Conservation (phyloP, 257 asterid genomes). For the Solanum infundibuliforme region DNA sequence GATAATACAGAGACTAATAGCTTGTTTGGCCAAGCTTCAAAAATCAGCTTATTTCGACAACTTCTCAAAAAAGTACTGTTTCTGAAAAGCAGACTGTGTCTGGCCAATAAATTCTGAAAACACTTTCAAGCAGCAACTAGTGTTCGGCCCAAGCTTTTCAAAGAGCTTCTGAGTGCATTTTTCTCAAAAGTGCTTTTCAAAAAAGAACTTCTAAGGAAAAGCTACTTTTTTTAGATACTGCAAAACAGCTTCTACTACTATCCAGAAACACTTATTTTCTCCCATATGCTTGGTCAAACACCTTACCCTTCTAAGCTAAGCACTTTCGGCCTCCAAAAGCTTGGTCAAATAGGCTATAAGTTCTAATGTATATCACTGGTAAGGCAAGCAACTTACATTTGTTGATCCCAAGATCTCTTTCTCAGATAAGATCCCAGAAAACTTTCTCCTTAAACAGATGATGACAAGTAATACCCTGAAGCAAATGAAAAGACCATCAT, state of each 20-base stretch:
- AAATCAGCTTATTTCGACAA: not conserved
- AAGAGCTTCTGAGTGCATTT: not conserved
- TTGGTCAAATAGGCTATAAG: not conserved
- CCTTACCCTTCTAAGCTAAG: not conserved
- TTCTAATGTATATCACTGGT: not conserved
- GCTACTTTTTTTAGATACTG: not conserved
- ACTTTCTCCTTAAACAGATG: slow-evolving; percentile 52
- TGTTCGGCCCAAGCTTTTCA: not conserved
- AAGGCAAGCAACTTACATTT: slow-evolving; percentile 42
- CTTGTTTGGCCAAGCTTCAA: not conserved
- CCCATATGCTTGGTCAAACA: not conserved
- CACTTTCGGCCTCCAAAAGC: not conserved
- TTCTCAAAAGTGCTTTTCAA: not conserved
- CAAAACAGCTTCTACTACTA: not conserved
- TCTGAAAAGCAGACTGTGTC: not conserved
- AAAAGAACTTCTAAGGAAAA: not conserved
- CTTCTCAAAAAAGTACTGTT: not conserved
- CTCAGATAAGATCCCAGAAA: slow-evolving; percentile 49
- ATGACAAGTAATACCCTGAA: slow-evolving; percentile 71
- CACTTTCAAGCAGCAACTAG: not conserved
- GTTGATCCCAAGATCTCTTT: slow-evolving; percentile 75
- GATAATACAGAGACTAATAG: not conserved
- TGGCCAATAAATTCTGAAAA: not conserved
- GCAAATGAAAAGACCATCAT: slow-evolving; percentile 10
- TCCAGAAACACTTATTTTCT: not conserved